A percentile compares a stretch with the other conserved stretches of the same genome.
Conservation (phyloP, 148 eudicot species). For the Drosera capensis region DNA sequence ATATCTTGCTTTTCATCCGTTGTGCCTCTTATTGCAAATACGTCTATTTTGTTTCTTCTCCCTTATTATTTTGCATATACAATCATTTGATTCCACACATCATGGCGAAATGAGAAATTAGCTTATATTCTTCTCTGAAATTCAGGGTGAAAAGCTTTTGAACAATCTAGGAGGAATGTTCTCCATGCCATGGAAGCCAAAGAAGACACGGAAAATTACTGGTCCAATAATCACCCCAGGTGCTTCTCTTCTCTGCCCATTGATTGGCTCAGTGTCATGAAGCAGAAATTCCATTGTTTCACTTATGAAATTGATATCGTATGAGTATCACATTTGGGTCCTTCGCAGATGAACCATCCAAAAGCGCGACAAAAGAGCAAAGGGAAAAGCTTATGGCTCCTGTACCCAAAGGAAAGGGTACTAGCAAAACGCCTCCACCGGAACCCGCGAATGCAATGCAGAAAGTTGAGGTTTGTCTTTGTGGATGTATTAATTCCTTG, state of each 20-base stretch:
- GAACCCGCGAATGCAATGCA: conserved; percentile 58
- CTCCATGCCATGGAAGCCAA: conserved; percentile 81
- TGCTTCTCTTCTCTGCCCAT: conserved; percentile 4
- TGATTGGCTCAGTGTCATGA: background rate
- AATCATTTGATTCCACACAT: background rate
- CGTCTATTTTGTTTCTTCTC: too few species aligned
- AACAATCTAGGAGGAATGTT: conserved; percentile 93
- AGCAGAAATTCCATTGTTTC: too few species aligned
- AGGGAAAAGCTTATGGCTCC: conserved; percentile 46
- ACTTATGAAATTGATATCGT: too few species aligned
- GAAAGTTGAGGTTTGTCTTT: conserved; percentile 50
- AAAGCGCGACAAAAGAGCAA: conserved; percentile 34
- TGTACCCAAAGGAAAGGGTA: conserved; percentile 21
- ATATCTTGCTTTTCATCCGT: too few species aligned
- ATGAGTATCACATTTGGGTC: too few species aligned
- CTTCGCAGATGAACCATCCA: conserved; percentile 16
- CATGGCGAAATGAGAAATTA: background rate
- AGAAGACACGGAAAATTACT: conserved; percentile 39
- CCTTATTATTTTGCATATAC: too few species aligned
- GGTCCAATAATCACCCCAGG: conserved; percentile 56
- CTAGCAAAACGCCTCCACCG: conserved; percentile 31
- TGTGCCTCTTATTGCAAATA: too few species aligned
- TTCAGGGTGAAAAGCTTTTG: conserved; percentile 76
- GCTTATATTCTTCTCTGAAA: background rate
- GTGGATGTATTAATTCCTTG: background rate